Evolutionary conservation across 2,329 filamentous ascomycete genomes (phyloP), one percentile per base, ranked within the genome.

Genomic region (Fusarium aywerte): DNA sequence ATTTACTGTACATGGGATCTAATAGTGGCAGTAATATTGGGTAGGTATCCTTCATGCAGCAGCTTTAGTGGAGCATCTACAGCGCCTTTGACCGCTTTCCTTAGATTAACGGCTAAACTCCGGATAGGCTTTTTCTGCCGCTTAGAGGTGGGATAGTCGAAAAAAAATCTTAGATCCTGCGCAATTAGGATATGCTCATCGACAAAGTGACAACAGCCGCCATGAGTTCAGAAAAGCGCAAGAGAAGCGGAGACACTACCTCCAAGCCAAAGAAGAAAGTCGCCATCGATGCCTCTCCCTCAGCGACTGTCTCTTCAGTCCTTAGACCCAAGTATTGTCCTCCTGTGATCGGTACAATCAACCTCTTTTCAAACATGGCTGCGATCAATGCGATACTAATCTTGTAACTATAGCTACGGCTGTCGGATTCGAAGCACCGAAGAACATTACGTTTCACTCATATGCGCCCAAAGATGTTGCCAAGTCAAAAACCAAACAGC

Each of bases 241-340:
- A 88, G 77, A 80, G 84, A 62, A 78, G 79, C 18, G 79, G 79
- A 35, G 80, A 82, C 12, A 73, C 76, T 36, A 71, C 75, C 4
- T 74, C 76, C 3, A 81, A 81, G 56, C 76, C 80, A 23, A 83
- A 84, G 66, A 88, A 82, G 76, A 87, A 86, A 76, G 81, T 84
- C n/a, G 78, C 80, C 44, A 77, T 85, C 38, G 78, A 83, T 68
- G 74, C 77, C n/a, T 66, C 77, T 16, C 71, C 78, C 45, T 65
- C 78, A 32, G 77, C 84, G 53, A 81, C 77, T 39, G 78, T 88
- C 29, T 80, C 82, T 31, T 80, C 84, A 3, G 72, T 86, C 15
- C 76, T 82, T 25, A 77, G 78, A 58, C 78, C 80, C 18, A 80
- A 80, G 62, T 77, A 77, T 67, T 85, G 80, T 71, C 83, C 85